Base-by-base conservation (phyloP, 176 grass and related monocot species). In the Rhynchospora breviuscula region DNA sequence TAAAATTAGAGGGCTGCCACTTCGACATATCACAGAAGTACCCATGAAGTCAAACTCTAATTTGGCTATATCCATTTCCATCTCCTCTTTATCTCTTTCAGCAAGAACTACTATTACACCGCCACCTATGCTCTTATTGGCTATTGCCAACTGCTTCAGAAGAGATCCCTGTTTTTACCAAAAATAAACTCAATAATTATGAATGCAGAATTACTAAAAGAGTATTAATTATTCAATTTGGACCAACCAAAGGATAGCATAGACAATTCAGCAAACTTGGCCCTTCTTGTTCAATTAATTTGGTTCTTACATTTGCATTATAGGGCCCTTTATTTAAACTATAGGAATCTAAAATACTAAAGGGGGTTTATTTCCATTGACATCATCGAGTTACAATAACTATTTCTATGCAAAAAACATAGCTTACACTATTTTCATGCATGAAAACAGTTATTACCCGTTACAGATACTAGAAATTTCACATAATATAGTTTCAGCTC, bases 31-130 rank as follows among this genome's bases (percentile, higher is more conserved):
- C 83, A 98, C 96, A 83, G 91, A 95, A 79, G 96, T 98, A 85
- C 89, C 93, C 96, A 98, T 98, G 80, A 98, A 98, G 78, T 98
- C 89, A 79, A 98, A 98, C 85, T 94, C 93, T 80, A 98, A 88
- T 75, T 93, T 98, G 76, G 88, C 86, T 83, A 95, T 95, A 84
- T 98, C 96, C 88, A 98, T 91, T 87, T 98, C 96, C 96, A 98
- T 98, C 86, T 94, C 95, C 85, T 95, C 92, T 81, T 98, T 98
- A 58, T 95, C 91, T 78, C 96, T 95, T 93, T 98, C 96, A 54
- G 96, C 96, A 26, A 98, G 80, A 88, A 98, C 95, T 51, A 98
- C 96, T 87, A 98, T 88, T 23, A 98, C 95, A 80, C 95, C 92
- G 80, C 95, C 95, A 84, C 95, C 93, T 78, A 98, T 87, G 90